Evolutionary conservation across 1,284 basidiomycete species (phyloP).

Genomic region (Farysia itapuensis): DNA sequence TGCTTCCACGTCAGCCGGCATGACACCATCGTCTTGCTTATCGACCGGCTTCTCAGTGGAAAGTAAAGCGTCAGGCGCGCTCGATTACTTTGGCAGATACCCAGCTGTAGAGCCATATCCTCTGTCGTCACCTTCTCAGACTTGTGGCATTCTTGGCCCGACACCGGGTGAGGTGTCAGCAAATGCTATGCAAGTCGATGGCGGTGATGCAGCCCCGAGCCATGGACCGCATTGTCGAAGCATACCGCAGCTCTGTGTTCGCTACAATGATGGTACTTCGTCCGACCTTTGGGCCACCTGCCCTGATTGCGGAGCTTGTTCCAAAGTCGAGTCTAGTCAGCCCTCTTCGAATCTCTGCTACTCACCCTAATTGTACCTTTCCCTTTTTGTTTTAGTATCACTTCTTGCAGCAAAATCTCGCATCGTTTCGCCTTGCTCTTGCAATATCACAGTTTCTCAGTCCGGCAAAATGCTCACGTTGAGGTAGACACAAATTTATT

Average conservation of each 20-base stretch:
- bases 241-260: conserved; percentile 48
- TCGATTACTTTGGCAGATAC: conserved; percentile 31
- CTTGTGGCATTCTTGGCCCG: conserved; percentile 32
- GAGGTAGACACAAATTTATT: too few relatives aligned
- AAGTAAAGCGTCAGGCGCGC: conserved; percentile 9
- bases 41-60: conserved; percentile 13
- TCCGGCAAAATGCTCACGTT: too few relatives aligned
- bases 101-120: conserved; percentile 24
- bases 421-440: too few relatives aligned
- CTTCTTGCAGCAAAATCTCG: too few relatives aligned
- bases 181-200: conserved; percentile 29
- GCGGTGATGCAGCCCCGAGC: conserved; percentile 4
- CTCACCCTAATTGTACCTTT: conserved; percentile 19
- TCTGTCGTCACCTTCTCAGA: conserved; percentile 8
- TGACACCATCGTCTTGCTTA: neutral
- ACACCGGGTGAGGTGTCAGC: conserved; percentile 2
- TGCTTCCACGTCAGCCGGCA: neutral
- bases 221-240: conserved; percentile 49
- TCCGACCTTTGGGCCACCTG: conserved; percentile 51
- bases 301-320: conserved; percentile 34
- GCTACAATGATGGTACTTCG: conserved; percentile 28
- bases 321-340: conserved; percentile 20
- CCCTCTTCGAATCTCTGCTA: conserved; percentile 25
- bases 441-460: too few relatives aligned
- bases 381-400: neutral